Evolutionary conservation across 495 filamentous ascomycete species (phyloP).

Genomic region (Wilcoxina mikolae): DNA sequence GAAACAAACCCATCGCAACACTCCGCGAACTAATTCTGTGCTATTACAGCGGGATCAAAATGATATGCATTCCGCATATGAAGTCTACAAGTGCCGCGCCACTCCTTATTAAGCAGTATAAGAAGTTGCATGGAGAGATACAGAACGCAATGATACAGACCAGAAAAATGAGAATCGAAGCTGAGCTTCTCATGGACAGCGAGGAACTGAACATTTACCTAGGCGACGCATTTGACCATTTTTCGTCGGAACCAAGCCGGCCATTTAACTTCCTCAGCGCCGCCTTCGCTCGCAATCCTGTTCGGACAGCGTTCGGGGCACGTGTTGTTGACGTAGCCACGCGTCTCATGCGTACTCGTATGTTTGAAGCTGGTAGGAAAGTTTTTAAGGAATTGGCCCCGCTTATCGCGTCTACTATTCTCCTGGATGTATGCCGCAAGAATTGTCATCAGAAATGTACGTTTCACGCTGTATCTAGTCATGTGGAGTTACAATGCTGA

Average conservation of each 20-base stretch:
- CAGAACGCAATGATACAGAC: not conserved
- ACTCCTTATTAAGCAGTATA: not conserved
- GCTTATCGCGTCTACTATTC: constrained; percentile 30
- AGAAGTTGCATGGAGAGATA: not conserved
- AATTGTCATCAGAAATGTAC: constrained; percentile 10
- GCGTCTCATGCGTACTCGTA: constrained; percentile 8
- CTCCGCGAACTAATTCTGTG: constrained; percentile 21
- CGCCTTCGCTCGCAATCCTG: constrained; percentile 30
- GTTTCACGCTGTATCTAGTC: no score
- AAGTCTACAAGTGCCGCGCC: not conserved
- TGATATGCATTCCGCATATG: constrained; percentile 19
- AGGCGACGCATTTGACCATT: constrained; percentile 31
- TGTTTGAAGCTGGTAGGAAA: not conserved
- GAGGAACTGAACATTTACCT: constrained; percentile 31
- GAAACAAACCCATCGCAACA: constrained; percentile 7
- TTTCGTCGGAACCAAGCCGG: constrained; percentile 22
- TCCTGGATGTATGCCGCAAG: constrained; percentile 22
- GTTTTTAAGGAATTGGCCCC: constrained; percentile 24
- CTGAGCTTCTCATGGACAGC: constrained; percentile 23
- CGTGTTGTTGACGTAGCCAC: constrained; percentile 29
- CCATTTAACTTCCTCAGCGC: constrained; percentile 34
- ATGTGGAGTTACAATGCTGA: no score
- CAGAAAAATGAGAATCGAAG: not conserved
- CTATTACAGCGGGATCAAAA: constrained; percentile 24
- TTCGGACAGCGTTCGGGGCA: constrained; percentile 30